A percentile compares a stretch with the other conserved stretches of the same genome.
phyloP scores from a whole-genome alignment of 2,329 filamentous ascomycete species.

The Calonectria ilicicola region DNA sequence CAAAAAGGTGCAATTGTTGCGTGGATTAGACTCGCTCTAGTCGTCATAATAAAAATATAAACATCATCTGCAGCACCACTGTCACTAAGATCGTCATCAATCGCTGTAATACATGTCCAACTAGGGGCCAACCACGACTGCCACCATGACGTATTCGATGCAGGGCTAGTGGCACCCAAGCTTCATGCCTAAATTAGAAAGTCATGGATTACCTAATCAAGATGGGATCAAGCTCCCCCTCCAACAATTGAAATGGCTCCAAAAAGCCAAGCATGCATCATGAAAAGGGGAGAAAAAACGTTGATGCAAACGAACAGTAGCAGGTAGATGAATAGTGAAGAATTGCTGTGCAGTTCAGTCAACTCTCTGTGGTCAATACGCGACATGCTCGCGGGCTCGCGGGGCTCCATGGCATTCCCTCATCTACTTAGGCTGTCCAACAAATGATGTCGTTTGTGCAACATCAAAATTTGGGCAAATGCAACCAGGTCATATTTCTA shows the following conservation, averaged over 20 bases:
- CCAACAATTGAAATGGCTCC: background rate
- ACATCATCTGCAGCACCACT: background rate
- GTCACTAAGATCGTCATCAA: constrained; percentile 33
- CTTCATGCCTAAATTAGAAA: constrained; percentile 36
- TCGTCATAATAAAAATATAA: constrained; percentile 3
- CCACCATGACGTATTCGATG: constrained; percentile 40
- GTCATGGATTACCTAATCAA: constrained; percentile 22
- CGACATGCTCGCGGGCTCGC: background rate
- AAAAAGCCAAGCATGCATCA: background rate
- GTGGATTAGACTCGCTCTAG: background rate
- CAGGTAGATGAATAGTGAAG: background rate
- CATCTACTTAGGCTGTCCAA: background rate
- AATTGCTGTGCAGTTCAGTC: too few relatives aligned
- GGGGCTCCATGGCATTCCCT: background rate
- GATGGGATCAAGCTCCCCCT: background rate
- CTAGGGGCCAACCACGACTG: constrained; percentile 25
- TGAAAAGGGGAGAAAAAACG: background rate
- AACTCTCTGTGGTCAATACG: too few relatives aligned
- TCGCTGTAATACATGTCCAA: constrained; percentile 34
- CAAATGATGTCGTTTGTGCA: background rate
- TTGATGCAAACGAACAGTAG: background rate
- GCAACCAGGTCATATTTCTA: too few relatives aligned
- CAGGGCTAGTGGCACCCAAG: constrained; percentile 32
- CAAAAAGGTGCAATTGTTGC: background rate
- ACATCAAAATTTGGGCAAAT: background rate